Evolutionary conservation across 805 yeast genomes (phyloP), one percentile per base, ranked within the genome.

Genomic region (Candida schatavii): DNA sequence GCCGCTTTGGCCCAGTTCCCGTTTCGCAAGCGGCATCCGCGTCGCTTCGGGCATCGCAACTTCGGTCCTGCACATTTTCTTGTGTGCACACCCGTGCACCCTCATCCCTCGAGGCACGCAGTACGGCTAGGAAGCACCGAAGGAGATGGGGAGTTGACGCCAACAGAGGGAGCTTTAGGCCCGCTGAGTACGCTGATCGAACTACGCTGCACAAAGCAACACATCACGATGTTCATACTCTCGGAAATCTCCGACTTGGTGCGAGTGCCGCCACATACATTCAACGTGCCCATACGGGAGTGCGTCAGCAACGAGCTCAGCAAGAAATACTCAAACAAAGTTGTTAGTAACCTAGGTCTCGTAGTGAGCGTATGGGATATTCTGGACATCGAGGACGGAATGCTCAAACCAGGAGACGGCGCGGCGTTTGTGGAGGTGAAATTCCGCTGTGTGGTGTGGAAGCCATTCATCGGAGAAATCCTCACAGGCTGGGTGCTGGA

Each of bases 401-500:
- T 87, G 48, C 70, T 93, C 45, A 85, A 81, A 53, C 96, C 96
- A 1, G 98, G 99, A 6, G 98, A 93, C 63, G 98, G 99, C 6
- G 88, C 90, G 1, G 75, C 88, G 3, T 90, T 74, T 53, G 81
- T 88, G 31, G 85, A 83, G 48, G 86, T 84, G 15, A 75, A 70
- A 42, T 87, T 89, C 56, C 67, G 97, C 39, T 72, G 85, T 36
- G 70, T 90, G 7, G 83, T 91, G 2, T 93, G 93, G 75, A 85
- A 90, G 49, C 99, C 99, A 0, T 91, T 91, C 62, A 82, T 88
- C 1, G 99, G 99, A 7, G 99, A 93, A 59, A 79, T 91, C 5
- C 61, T 93, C 20, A 83, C 89, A 0, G 99, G 99, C 1, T 88
- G 95, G 91, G 88, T 93, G 26, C 81, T 88, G 32, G 86, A 88